phyloP scores from a whole-genome alignment of 192 early-diverging fungal genomes.

The Rhizoclosmatium globosum region DNA sequence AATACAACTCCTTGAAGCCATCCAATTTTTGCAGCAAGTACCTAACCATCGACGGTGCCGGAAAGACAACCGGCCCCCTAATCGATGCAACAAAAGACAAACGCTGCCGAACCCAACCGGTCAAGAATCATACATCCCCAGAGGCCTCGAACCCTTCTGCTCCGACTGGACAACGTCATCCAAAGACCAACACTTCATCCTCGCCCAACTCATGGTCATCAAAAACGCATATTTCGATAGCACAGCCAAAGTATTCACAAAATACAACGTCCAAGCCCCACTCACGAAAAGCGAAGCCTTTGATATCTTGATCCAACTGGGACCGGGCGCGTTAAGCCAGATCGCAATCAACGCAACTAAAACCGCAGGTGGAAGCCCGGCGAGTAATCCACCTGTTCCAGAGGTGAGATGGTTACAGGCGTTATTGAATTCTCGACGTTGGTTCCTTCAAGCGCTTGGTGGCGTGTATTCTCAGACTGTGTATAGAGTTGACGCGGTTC shows the following conservation, averaged over 20 bases:
- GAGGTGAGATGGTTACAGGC: background rate
- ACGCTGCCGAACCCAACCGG: background rate
- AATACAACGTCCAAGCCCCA: background rate
- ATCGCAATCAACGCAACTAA: background rate
- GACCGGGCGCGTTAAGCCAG: background rate
- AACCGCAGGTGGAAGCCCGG: background rate
- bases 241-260: background rate
- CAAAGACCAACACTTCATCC: background rate
- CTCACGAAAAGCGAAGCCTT: slow-evolving; percentile 1
- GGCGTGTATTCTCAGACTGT: slow-evolving; percentile 30
- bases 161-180: slow-evolving; percentile 17
- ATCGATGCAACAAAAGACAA: background rate
- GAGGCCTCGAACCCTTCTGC: slow-evolving; percentile 28
- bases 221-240: slow-evolving; percentile 2
- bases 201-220: slow-evolving; percentile 11
- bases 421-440: background rate
- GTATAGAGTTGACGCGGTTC: slow-evolving; percentile 14
- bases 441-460: background rate
- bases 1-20: background rate
- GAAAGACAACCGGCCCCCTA: background rate
- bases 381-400: slow-evolving; percentile 2
- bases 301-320: slow-evolving; percentile 29
- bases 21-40: background rate
- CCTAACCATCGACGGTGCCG: background rate
- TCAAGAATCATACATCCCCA: background rate